Evolutionary conservation across 345 rosid species (phyloP).

Genomic region (Hibiscus mutabilis): DNA sequence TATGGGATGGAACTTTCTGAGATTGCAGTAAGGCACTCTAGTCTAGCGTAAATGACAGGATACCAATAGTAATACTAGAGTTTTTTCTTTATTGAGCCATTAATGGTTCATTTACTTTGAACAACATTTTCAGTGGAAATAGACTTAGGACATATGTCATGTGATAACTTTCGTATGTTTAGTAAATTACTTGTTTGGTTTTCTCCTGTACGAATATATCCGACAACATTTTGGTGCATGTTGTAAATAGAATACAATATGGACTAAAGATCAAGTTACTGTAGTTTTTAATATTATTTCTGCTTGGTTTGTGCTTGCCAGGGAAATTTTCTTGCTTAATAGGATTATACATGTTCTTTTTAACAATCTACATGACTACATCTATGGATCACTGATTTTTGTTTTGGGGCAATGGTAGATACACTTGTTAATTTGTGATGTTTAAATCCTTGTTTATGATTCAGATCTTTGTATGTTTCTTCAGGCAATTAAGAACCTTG

Average conservation of each 20-base stretch:
- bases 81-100: too few species aligned
- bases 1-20: too few species aligned
- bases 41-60: too few species aligned
- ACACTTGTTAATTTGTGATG: slow-evolving; percentile 10
- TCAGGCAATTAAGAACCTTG: slow-evolving; percentile 70
- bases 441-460: slow-evolving; percentile 1
- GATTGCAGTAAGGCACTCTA: too few species aligned
- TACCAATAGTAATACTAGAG: too few species aligned
- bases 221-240: background rate
- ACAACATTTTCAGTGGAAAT: too few species aligned
- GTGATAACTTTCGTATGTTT: background rate
- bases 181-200: background rate
- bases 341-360: background rate
- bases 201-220: background rate
- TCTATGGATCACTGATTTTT: background rate
- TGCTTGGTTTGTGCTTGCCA: too few species aligned
- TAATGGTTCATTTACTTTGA: too few species aligned
- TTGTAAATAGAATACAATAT: background rate
- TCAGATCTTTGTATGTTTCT: slow-evolving; percentile 8
- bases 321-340: background rate
- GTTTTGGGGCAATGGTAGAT: background rate
- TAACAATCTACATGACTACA: background rate
- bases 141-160: background rate
- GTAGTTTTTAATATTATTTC: background rate
- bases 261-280: background rate